Evolutionary conservation across 1,284 basidiomycete species (phyloP).

Genomic region (Boletellus deceptivus): DNA sequence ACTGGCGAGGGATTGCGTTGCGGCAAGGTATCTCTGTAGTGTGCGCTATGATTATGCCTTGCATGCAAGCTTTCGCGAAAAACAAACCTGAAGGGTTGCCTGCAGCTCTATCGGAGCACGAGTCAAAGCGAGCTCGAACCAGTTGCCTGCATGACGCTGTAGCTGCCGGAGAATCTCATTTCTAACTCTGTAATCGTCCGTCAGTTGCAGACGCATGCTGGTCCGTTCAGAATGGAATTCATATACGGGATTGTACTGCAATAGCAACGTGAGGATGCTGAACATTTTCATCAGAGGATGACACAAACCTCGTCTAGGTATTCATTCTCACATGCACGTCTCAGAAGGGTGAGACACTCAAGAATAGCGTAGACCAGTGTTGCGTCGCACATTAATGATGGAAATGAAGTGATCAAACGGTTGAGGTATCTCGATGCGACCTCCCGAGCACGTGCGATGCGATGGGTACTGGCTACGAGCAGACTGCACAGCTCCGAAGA

Average conservation of each 20-base stretch:
- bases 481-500: conserved; percentile 76
- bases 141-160: conserved; percentile 70
- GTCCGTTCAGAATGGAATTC: conserved; percentile 80
- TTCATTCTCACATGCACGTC: conserved; percentile 88
- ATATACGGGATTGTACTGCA: conserved; percentile 84
- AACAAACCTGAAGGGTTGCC: conserved; percentile 79
- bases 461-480: conserved; percentile 81
- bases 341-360: conserved; percentile 88
- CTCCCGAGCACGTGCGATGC: conserved; percentile 78
- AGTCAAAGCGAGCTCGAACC: conserved; percentile 84
- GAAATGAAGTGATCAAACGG: conserved; percentile 88
- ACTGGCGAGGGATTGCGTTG: conserved; percentile 65
- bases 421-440: conserved; percentile 84
- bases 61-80: background rate
- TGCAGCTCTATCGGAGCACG: conserved; percentile 92
- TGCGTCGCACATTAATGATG: conserved; percentile 90
- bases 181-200: conserved; percentile 85
- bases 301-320: conserved; percentile 81
- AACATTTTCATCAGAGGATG: background rate
- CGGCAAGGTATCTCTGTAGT: conserved; percentile 75
- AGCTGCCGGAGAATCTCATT: conserved; percentile 82
- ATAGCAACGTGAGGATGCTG: conserved; percentile 6
- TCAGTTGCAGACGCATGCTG: conserved; percentile 75
- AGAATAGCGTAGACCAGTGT: conserved; percentile 87
- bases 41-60: background rate